Conservation (phyloP, 306 rosid species). For the Lupinus albus region DNA sequence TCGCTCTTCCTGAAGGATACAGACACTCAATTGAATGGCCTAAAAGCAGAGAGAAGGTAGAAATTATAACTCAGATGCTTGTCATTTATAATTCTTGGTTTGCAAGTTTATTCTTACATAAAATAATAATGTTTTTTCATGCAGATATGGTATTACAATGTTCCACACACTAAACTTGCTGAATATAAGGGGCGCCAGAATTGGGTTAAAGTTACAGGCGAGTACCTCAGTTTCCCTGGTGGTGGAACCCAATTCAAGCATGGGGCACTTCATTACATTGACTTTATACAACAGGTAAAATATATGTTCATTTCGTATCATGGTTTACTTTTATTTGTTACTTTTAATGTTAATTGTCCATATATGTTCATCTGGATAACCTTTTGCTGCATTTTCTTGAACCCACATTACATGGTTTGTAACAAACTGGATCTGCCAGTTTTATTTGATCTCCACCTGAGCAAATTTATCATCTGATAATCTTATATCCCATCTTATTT, state of each 20-base stretch:
- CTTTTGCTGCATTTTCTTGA: slow-evolving; percentile 30
- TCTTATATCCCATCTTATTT: slow-evolving; percentile 1
- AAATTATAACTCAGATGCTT: slow-evolving; percentile 23
- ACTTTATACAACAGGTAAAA: slow-evolving; percentile 73
- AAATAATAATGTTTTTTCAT: slow-evolving; percentile 42
- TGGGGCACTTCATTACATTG: slow-evolving; percentile 98
- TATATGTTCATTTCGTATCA: slow-evolving; percentile 21
- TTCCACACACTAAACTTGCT: slow-evolving; percentile 94
- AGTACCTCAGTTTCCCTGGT: slow-evolving; percentile 93
- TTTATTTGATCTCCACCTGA: slow-evolving; percentile 2
- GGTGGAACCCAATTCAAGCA: slow-evolving; percentile 97
- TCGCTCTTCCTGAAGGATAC: slow-evolving; percentile 84
- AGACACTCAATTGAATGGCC: slow-evolving; percentile 88
- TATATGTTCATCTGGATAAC: background rate
- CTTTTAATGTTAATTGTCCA: slow-evolving; percentile 21
- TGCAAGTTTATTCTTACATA: slow-evolving; percentile 23
- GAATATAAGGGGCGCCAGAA: slow-evolving; percentile 90
- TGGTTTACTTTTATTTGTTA: slow-evolving; percentile 14
- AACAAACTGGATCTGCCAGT: slow-evolving; percentile 6
- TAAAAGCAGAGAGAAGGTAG: slow-evolving; percentile 92
- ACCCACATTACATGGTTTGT: slow-evolving; percentile 26
- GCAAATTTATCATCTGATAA: slow-evolving; percentile 4
- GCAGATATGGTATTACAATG: slow-evolving; percentile 95
- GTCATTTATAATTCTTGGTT: slow-evolving; percentile 30
- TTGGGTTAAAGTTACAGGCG: slow-evolving; percentile 93